Evolutionary conservation across 2,329 filamentous ascomycete species (phyloP).

Genomic region (Sordariomycetes sp.): DNA sequence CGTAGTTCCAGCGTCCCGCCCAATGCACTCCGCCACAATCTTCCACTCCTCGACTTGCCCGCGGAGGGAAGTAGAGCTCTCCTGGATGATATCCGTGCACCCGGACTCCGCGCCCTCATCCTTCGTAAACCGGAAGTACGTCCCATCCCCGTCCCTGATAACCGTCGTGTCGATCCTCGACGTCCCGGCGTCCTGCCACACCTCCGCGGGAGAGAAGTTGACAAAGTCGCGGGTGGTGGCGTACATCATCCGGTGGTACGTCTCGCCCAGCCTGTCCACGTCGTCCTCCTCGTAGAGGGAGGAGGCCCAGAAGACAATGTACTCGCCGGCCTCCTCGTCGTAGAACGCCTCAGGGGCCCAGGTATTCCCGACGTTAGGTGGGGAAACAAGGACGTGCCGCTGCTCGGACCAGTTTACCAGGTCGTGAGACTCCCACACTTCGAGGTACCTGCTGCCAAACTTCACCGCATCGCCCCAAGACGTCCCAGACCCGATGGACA

Average conservation of each 20-base stretch:
- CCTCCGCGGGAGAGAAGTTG: constrained; percentile 28
- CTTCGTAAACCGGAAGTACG: constrained; percentile 40
- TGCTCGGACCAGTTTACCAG: constrained; percentile 36
- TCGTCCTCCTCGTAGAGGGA: constrained; percentile 28
- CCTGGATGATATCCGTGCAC: constrained; percentile 40
- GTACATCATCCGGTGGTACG: constrained; percentile 40
- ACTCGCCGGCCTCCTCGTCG: constrained; percentile 25
- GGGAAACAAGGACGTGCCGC: constrained; percentile 33
- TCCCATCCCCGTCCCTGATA: constrained; percentile 19
- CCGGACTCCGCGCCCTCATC: constrained; percentile 37
- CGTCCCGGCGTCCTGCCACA: constrained; percentile 37
- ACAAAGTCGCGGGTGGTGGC: constrained; percentile 34
- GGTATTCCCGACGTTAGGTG: constrained; percentile 34
- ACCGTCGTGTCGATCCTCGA: constrained; percentile 40
- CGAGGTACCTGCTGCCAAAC: constrained; percentile 32
- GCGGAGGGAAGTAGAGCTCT: constrained; percentile 27
- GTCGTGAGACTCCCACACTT: constrained; percentile 38
- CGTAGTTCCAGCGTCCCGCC: constrained; percentile 29
- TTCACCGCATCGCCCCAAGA: constrained; percentile 32
- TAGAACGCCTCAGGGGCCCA: constrained; percentile 40
- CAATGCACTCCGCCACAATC: constrained; percentile 32
- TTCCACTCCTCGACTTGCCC: constrained; percentile 28
- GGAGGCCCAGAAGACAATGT: constrained; percentile 30
- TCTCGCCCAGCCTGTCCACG: constrained; percentile 21
- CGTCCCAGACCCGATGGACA: constrained; percentile 39